Percentiles rank a stretch among this genome's conserved stretches.
Evolutionary conservation across 2,329 filamentous ascomycete genomes (phyloP).

Genomic region (Scorias spongiosa): DNA sequence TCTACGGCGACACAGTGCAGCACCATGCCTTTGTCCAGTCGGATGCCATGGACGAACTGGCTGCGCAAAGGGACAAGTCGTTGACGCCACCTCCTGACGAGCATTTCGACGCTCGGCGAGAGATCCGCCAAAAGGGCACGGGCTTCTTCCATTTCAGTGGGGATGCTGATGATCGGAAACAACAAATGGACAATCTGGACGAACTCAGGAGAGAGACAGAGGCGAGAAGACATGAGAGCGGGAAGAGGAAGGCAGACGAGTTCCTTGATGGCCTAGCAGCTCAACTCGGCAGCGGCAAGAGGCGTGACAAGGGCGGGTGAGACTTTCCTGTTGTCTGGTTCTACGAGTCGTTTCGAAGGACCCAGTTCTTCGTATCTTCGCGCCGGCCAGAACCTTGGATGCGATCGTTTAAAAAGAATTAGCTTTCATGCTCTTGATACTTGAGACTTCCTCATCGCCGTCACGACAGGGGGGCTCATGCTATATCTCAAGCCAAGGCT

Average conservation of each 20-base stretch:
- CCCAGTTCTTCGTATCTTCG: too few relatives aligned
- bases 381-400: too few relatives aligned
- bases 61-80: slow-evolving; percentile 56
- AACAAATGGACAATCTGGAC: slow-evolving; percentile 63
- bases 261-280: slow-evolving; percentile 49
- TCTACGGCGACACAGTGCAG: slow-evolving; percentile 78
- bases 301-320: neutral
- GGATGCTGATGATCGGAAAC: slow-evolving; percentile 49
- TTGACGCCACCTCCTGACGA: slow-evolving; percentile 63
- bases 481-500: too few relatives aligned
- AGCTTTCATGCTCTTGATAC: too few relatives aligned
- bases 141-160: slow-evolving; percentile 84
- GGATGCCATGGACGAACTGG: slow-evolving; percentile 59
- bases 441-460: too few relatives aligned
- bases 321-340: too few relatives aligned
- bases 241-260: slow-evolving; percentile 52
- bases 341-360: too few relatives aligned
- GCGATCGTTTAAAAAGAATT: too few relatives aligned
- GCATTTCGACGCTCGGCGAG: slow-evolving; percentile 74
- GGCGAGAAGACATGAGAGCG: slow-evolving; percentile 35
- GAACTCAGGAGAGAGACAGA: slow-evolving; percentile 56
- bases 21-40: slow-evolving; percentile 56
- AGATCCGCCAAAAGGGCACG: slow-evolving; percentile 75
- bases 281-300: slow-evolving; percentile 13
- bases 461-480: too few relatives aligned